phyloP scores from a whole-genome alignment of 2,329 filamentous ascomycete genomes.

The Talaromyces sp. region DNA sequence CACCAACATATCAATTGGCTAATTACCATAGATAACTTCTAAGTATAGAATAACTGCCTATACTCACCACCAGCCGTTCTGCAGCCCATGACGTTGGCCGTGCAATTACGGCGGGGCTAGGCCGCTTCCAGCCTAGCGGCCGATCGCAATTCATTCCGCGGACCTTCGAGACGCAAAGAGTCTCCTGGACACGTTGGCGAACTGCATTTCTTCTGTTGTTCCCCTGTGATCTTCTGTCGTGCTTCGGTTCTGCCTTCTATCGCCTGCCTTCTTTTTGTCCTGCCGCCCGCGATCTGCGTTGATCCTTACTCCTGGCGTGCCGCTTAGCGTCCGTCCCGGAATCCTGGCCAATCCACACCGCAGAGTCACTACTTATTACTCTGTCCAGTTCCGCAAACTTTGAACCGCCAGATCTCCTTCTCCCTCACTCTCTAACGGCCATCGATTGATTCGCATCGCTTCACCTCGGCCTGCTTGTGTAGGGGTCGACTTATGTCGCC shows the following conservation, averaged over 20 bases:
- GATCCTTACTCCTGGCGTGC: not conserved
- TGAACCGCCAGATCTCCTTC: not conserved
- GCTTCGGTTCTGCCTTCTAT: not conserved
- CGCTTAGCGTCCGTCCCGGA: not conserved
- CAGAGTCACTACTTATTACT: no score
- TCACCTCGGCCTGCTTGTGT: not conserved
- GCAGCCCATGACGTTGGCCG: not conserved
- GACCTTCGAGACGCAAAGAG: not conserved
- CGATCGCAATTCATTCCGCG: not conserved
- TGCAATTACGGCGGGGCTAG: not conserved
- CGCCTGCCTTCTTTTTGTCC: not conserved
- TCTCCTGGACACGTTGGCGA: not conserved
- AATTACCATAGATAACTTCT: no score
- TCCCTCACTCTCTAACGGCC: not conserved
- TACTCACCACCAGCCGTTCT: no score
- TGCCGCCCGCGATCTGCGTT: not conserved
- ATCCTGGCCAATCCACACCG: not conserved
- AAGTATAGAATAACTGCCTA: not conserved
- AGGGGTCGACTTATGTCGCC: constrained; percentile 24
- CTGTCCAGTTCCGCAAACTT: not conserved
- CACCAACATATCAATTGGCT: not conserved
- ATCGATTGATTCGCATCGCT: not conserved
- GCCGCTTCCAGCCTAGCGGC: not conserved
- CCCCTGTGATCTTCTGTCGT: no score
- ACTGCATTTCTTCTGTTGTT: not conserved